These are phyloP conservation scores for Eutrema heterophyllum DNA, from an alignment of 345 rosid species.

Conservation along the genomic window DNA sequence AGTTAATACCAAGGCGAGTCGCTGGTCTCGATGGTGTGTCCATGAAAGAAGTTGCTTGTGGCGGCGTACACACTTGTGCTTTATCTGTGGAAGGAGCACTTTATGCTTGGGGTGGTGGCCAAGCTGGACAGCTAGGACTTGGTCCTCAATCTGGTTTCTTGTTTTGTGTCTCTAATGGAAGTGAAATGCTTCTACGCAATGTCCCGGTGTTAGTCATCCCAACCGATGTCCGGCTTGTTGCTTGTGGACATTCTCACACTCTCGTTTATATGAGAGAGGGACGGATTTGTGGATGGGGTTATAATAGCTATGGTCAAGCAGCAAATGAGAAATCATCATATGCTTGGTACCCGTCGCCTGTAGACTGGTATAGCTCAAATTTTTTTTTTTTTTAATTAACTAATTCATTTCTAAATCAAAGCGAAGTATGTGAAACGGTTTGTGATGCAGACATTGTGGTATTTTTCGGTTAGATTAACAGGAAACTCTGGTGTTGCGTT, in stretches of 20 bases:
- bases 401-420: background rate
- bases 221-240: slow-evolving; percentile 66
- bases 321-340: slow-evolving; percentile 81
- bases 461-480: background rate
- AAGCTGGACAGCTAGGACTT: slow-evolving; percentile 85
- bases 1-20: slow-evolving; percentile 89
- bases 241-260: slow-evolving; percentile 94
- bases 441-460: background rate
- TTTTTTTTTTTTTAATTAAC: slow-evolving; percentile 11
- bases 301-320: slow-evolving; percentile 95
- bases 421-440: background rate
- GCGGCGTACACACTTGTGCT: slow-evolving; percentile 93
- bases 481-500: slow-evolving; percentile 12
- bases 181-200: slow-evolving; percentile 56
- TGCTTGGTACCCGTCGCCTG: slow-evolving; percentile 97
- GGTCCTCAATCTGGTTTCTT: slow-evolving; percentile 75
- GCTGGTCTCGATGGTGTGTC: slow-evolving; percentile 69
- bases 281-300: slow-evolving; percentile 92
- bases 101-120: slow-evolving; percentile 97
- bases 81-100: slow-evolving; percentile 72
- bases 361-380: slow-evolving; percentile 72
- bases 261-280: slow-evolving; percentile 74
- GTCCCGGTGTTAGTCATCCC: slow-evolving; percentile 75
- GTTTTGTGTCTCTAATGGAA: slow-evolving; percentile 57
- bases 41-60: slow-evolving; percentile 75